phyloP scores from a whole-genome alignment of 768 basidiomycete species.

The Xerocomellus amylosporus region DNA sequence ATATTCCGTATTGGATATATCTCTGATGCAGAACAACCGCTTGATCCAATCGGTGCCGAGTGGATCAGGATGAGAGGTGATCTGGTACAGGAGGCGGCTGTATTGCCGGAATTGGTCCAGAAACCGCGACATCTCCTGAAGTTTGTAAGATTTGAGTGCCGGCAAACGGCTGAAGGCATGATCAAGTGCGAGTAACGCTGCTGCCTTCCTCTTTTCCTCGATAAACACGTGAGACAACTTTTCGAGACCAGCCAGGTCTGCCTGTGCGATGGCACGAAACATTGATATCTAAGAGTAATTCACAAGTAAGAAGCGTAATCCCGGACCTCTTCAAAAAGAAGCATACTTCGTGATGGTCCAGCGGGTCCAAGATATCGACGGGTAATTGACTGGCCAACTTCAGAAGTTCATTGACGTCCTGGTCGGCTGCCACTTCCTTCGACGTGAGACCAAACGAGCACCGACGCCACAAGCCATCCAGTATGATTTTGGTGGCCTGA shows the following conservation, averaged over 20 bases:
- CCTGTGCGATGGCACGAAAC: slow-evolving; percentile 35
- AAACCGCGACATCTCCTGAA: slow-evolving; percentile 15
- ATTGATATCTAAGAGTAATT: slow-evolving; percentile 15
- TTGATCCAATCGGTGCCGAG: slow-evolving; percentile 16
- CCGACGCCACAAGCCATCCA: slow-evolving; percentile 45
- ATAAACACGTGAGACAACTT: slow-evolving; percentile 34
- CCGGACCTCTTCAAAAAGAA: neutral
- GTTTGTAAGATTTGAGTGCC: slow-evolving; percentile 18
- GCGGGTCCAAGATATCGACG: slow-evolving; percentile 1
- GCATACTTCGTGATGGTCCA: slow-evolving; percentile 8
- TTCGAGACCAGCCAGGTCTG: slow-evolving; percentile 28
- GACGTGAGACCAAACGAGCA: slow-evolving; percentile 39
- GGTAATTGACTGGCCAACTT: slow-evolving; percentile 17
- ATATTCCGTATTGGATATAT: slow-evolving; percentile 9
- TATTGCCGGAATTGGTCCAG: slow-evolving; percentile 3
- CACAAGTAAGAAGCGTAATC: neutral
- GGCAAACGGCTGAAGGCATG: slow-evolving; percentile 5
- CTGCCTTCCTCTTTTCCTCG: neutral
- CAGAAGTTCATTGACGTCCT: slow-evolving; percentile 20
- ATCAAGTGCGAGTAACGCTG: slow-evolving; percentile 8
- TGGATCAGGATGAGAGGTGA: slow-evolving; percentile 2
- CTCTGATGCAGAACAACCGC: slow-evolving; percentile 24
- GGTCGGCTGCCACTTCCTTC: neutral
- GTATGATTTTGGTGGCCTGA: slow-evolving; percentile 38
- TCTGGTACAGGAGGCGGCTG: neutral